These are phyloP conservation scores for Gamsiella multidivaricata DNA, from an alignment of 192 early-diverging fungal genomes.

Conservation along the genomic window DNA sequence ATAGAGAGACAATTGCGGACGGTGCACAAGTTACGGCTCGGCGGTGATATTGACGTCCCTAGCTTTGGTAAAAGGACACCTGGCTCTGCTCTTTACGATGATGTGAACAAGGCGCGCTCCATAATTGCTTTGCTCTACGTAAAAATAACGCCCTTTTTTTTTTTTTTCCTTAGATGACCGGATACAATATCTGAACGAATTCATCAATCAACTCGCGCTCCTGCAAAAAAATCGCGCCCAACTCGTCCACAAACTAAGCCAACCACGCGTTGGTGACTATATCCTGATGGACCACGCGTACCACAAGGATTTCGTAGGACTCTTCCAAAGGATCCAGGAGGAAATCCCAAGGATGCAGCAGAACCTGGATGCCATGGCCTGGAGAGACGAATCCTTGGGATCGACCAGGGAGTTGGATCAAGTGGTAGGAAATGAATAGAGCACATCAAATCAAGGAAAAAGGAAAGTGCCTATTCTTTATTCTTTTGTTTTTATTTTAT, in stretches of 20 bases:
- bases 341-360: slow-evolving; percentile 2
- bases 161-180: slow-evolving; percentile 12
- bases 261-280: neutral
- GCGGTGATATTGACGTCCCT: neutral
- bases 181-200: slow-evolving; percentile 7
- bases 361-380: neutral
- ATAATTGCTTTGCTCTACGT: no score
- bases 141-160: neutral
- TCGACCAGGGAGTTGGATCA: neutral
- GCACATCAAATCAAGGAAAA: no score
- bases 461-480: no score
- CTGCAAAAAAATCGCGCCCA: slow-evolving; percentile 4
- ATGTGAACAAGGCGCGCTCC: no score
- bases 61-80: neutral
- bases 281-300: slow-evolving; percentile 5
- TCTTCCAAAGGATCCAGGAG: slow-evolving; percentile 10
- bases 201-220: neutral
- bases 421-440: no score
- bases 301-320: slow-evolving; percentile 13
- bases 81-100: no score
- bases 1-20: slow-evolving; percentile 8
- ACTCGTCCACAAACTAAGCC: neutral
- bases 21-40: slow-evolving; percentile 4
- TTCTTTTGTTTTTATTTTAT: no score
- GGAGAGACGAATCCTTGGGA: neutral